Evolutionary conservation across 371 early-diverging fungal species (phyloP), one percentile per base, ranked within the genome.

Genomic region (Phascolomyces articulosus): DNA sequence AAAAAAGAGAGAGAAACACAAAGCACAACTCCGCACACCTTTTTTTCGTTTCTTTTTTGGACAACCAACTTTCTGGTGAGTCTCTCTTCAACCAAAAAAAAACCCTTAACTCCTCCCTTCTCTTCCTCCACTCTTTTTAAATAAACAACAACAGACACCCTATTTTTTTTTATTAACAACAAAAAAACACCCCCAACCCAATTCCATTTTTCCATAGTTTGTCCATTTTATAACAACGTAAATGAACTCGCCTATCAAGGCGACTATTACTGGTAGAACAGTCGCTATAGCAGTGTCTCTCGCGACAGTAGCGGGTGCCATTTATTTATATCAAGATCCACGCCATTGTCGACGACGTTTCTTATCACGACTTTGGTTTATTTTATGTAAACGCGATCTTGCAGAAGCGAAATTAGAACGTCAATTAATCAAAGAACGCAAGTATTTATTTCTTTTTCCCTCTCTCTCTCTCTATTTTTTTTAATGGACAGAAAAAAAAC

Each of bases 301-400:
- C 23, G 60, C 63, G 20, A 58, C 60, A 21, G 40, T 53, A 20
- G 69, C 66, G 4, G 56, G 66, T 18, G 29, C 65, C 16, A 47
- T 57, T 54, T 72, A 64, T 55, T 26, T 72, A 13, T 68, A 58
- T 34, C 56, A 49, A 31, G 72, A 72, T 63, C 68, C 68, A 28
- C 54, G 59, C 21, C 69, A 60, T 29, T 61, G 60, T 6, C 38
- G 58, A 40, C 55, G 63, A 38, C 70, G 70, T 15, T 63, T 73
- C 40, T 66, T 71, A n/a, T 64, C 74, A 48, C 65, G 76, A 51
- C 48, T 80, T 1, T 74, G 70, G 38, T 80, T 62, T 63, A 57
- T 77, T 55, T 60, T 80, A 44, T 70, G 76, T 53, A 68, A 74
- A 66, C 67, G 78, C 54, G 65, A 78, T 56, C 56, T 78, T 8